phyloP scores from a whole-genome alignment of 371 early-diverging fungal species.

The Massospora cicadina region DNA sequence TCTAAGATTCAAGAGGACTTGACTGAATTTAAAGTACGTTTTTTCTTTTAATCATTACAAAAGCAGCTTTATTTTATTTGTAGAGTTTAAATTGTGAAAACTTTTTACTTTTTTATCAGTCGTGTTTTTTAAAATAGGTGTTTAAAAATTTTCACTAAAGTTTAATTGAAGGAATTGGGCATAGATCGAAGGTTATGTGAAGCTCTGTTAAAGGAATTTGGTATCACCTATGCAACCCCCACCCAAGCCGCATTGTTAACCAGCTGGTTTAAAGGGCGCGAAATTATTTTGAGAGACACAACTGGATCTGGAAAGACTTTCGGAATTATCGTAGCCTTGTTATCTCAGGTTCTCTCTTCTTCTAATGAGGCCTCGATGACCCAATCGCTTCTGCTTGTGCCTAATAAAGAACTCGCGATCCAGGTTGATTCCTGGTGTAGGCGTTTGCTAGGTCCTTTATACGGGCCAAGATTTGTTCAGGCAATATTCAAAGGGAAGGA shows the following conservation, averaged over 20 bases:
- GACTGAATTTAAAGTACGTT: too few species aligned
- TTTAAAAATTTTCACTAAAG: background rate
- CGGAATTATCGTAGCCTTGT: slow-evolving; percentile 30
- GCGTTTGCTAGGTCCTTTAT: slow-evolving; percentile 15
- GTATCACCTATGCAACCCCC: slow-evolving; percentile 25
- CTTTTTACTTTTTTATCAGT: too few species aligned
- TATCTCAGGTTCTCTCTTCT: background rate
- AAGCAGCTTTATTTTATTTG: too few species aligned
- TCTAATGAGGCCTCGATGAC: background rate
- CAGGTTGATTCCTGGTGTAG: slow-evolving; percentile 44
- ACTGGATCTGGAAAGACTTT: slow-evolving; percentile 73
- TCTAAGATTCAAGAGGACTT: too few species aligned
- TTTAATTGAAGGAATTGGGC: slow-evolving; percentile 25
- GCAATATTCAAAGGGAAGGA: slow-evolving; percentile 11
- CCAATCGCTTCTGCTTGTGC: slow-evolving; percentile 50
- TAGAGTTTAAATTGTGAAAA: too few species aligned
- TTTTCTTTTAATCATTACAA: too few species aligned
- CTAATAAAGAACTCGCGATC: slow-evolving; percentile 71
- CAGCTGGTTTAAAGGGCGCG: slow-evolving; percentile 27
- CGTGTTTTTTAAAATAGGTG: too few species aligned
- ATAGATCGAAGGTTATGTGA: slow-evolving; percentile 23
- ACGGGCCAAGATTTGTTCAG: slow-evolving; percentile 16
- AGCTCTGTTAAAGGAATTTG: slow-evolving; percentile 24
- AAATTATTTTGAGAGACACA: slow-evolving; percentile 43
- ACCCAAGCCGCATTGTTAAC: slow-evolving; percentile 38